Evolutionary conservation across 129 eudicot species (phyloP).

Genomic region (Solidago caesia): DNA sequence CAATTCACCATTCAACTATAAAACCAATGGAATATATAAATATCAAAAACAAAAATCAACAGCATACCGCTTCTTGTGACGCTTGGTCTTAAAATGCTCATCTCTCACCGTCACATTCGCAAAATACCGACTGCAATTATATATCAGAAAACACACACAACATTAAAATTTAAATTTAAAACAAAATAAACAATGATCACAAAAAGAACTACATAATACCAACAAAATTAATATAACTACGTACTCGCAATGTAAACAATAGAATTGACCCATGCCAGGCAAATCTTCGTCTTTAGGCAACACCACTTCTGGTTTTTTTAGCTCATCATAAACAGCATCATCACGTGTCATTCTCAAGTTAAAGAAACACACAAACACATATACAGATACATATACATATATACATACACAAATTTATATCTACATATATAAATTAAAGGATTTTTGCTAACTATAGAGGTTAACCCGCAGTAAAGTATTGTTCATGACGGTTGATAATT

Average conservation of each 20-base stretch:
- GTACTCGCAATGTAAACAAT: slow-evolving; percentile 87
- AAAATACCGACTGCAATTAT: slow-evolving; percentile 60
- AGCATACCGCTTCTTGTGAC: slow-evolving; percentile 75
- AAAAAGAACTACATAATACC: neutral
- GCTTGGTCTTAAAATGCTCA: slow-evolving; percentile 82
- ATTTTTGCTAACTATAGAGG: too few species aligned
- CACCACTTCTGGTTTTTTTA: slow-evolving; percentile 49
- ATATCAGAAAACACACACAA: neutral
- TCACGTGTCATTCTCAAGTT: slow-evolving; percentile 50
- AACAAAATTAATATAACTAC: slow-evolving; percentile 2
- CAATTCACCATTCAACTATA: neutral
- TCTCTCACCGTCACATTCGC: slow-evolving; percentile 69
- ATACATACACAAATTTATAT: too few species aligned
- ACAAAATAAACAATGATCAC: neutral
- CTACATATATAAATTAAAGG: too few species aligned
- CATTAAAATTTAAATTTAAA: neutral
- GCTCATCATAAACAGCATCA: slow-evolving; percentile 75
- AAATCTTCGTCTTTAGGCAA: slow-evolving; percentile 81
- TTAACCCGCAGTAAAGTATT: too few species aligned
- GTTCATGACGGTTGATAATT: too few species aligned
- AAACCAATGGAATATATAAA: neutral
- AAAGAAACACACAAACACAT: slow-evolving; percentile 23
- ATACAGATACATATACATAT: neutral
- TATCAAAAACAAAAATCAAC: neutral
- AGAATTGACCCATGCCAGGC: slow-evolving; percentile 92